Conservation (phyloP, 331 rosid species). For the Acacia pycnantha region DNA sequence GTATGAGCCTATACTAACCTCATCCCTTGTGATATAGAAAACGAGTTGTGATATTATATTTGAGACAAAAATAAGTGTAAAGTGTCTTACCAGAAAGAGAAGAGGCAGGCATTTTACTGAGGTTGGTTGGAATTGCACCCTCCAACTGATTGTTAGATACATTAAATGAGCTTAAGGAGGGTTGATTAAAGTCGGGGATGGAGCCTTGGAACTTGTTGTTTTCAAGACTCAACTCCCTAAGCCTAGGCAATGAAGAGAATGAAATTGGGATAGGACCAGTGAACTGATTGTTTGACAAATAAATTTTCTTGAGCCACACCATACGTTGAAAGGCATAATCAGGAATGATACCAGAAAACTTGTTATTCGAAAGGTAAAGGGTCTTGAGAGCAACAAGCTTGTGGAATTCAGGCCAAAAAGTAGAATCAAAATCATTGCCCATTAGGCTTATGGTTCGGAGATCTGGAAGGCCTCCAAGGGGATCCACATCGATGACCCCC, state of each 20-base stretch:
- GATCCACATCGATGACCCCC: constrained; percentile 50
- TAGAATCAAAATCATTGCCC: constrained; percentile 52
- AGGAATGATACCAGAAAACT: constrained; percentile 55
- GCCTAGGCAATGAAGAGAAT: constrained; percentile 42
- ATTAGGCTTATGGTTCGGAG: constrained; percentile 60
- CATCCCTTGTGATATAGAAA: neutral
- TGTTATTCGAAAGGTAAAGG: constrained; percentile 54
- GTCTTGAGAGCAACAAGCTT: constrained; percentile 45
- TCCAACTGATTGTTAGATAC: constrained; percentile 54
- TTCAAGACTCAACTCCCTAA: constrained; percentile 54
- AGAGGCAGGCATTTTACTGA: constrained; percentile 31
- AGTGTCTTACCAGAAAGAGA: constrained; percentile 58
- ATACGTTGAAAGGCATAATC: constrained; percentile 42
- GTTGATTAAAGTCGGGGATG: constrained; percentile 49
- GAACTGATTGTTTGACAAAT: constrained; percentile 57
- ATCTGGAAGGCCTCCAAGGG: constrained; percentile 43
- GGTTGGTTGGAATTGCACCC: constrained; percentile 54
- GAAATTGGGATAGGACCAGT: constrained; percentile 63
- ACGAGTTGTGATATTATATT: neutral
- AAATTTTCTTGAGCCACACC: constrained; percentile 64
- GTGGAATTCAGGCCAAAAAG: constrained; percentile 49
- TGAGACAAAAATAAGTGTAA: neutral
- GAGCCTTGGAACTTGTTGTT: constrained; percentile 57
- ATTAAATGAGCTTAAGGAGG: constrained; percentile 31
- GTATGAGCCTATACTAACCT: neutral